Conservation (phyloP, 1,284 basidiomycete species). For the Apiotrichum akiyoshidainum region DNA sequence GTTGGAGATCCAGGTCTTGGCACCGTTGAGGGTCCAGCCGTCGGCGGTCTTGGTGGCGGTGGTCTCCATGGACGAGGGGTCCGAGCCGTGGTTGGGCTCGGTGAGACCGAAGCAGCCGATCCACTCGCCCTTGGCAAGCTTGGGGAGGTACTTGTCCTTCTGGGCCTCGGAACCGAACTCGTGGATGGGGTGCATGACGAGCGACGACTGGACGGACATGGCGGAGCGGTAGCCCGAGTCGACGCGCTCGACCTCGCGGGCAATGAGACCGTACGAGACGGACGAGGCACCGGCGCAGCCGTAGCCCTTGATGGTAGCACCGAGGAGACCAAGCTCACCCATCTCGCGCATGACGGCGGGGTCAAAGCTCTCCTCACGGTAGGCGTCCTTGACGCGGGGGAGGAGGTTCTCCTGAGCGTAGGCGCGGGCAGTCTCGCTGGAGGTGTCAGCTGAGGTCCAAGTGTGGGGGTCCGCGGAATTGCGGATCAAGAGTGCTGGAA, state of each 20-base stretch:
- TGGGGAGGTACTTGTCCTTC: constrained; percentile 84
- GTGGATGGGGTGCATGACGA: constrained; percentile 97
- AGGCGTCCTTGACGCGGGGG: constrained; percentile 82
- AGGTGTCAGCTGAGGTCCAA: neutral
- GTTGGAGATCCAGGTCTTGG: constrained; percentile 97
- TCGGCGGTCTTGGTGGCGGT: constrained; percentile 78
- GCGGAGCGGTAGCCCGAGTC: constrained; percentile 95
- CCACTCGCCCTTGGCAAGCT: constrained; percentile 71
- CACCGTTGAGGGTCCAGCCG: constrained; percentile 79
- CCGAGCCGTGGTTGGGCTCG: constrained; percentile 94
- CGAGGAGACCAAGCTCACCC: constrained; percentile 84
- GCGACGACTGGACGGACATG: constrained; percentile 87
- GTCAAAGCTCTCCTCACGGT: constrained; percentile 78
- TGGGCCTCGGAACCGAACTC: constrained; percentile 83
- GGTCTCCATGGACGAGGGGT: constrained; percentile 91
- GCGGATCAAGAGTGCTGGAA: neutral
- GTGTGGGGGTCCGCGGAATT: no score
- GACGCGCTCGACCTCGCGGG: constrained; percentile 87
- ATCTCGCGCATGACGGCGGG: constrained; percentile 79
- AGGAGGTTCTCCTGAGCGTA: constrained; percentile 83
- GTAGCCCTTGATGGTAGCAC: constrained; percentile 88
- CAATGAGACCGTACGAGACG: constrained; percentile 89
- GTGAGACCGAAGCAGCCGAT: constrained; percentile 95
- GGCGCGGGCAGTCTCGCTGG: constrained; percentile 72
- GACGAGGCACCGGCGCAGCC: constrained; percentile 88